Evolutionary conservation across 306 rosid species (phyloP).

Genomic region (Myrica gale): DNA sequence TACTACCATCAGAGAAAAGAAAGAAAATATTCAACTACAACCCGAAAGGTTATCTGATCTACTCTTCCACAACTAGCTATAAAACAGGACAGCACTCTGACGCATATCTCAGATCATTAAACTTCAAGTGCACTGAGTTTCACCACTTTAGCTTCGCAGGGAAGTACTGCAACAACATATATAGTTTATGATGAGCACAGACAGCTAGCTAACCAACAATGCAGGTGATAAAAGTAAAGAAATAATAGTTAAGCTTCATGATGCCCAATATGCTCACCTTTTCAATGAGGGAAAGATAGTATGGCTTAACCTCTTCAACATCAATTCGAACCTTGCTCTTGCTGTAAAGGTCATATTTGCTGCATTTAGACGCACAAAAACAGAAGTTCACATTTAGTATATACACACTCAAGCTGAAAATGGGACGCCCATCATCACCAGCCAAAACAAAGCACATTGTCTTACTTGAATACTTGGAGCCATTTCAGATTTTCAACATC

Average conservation of each 20-base stretch:
- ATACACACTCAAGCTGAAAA: not conserved
- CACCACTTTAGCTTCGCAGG: constrained; percentile 79
- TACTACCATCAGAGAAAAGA: not conserved
- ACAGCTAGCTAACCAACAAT: not conserved
- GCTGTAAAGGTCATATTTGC: constrained; percentile 85
- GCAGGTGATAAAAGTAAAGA: not conserved
- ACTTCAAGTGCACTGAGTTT: constrained; percentile 26
- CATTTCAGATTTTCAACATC: constrained; percentile 72
- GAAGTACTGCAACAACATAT: constrained; percentile 67
- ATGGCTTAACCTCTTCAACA: constrained; percentile 70
- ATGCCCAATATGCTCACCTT: constrained; percentile 41
- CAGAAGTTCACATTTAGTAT: constrained; percentile 3
- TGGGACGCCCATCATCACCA: not conserved
- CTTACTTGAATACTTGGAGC: constrained; percentile 73
- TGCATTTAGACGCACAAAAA: constrained; percentile 19
- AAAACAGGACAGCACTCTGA: not conserved
- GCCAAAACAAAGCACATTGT: not conserved
- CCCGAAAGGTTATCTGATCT: constrained; percentile 16
- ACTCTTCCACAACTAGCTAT: not conserved
- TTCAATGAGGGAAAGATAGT: constrained; percentile 68
- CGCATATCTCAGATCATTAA: not conserved
- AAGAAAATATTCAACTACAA: constrained; percentile 16
- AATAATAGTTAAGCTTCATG: not conserved
- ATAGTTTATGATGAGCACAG: not conserved
- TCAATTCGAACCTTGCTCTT: constrained; percentile 69